phyloP scores from a whole-genome alignment of 2,329 filamentous ascomycete species.

The Mycosphaerella arachidis region DNA sequence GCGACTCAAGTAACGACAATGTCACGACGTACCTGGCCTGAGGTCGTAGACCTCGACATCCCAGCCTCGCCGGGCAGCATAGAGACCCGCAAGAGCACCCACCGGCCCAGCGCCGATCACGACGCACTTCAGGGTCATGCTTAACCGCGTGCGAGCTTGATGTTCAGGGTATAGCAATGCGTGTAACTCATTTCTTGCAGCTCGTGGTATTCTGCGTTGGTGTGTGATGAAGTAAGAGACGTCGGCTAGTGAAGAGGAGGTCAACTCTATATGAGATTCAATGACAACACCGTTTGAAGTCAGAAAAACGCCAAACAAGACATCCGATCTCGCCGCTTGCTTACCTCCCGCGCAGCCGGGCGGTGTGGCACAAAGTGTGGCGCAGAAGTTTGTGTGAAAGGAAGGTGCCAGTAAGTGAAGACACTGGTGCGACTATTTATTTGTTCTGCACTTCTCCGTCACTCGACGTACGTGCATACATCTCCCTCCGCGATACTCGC shows the following conservation, averaged over 20 bases:
- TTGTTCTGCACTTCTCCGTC: background rate
- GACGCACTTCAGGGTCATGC: slow-evolving; percentile 41
- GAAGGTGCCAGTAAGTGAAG: too few species aligned
- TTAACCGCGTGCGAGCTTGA: slow-evolving; percentile 17
- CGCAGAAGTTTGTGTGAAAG: background rate
- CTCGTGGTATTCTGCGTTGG: background rate
- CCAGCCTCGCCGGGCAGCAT: slow-evolving; percentile 82
- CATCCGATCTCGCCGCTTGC: slow-evolving; percentile 2
- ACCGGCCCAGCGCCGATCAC: slow-evolving; percentile 92
- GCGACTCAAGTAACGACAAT: background rate
- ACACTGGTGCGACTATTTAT: background rate
- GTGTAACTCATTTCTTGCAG: slow-evolving; percentile 7
- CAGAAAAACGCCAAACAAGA: background rate
- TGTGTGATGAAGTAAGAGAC: background rate
- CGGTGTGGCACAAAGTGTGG: background rate
- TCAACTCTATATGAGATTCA: background rate
- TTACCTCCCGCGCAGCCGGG: background rate
- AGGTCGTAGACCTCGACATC: slow-evolving; percentile 93
- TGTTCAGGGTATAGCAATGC: slow-evolving; percentile 11
- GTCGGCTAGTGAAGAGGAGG: background rate
- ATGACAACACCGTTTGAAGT: background rate
- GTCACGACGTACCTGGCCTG: slow-evolving; percentile 65
- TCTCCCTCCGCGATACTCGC: background rate
- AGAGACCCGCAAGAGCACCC: slow-evolving; percentile 84
- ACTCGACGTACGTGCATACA: background rate